Evolutionary conservation across 2,329 filamentous ascomycete genomes (phyloP), one percentile per base, ranked within the genome.

Genomic region (Colletotrichum sp.): DNA sequence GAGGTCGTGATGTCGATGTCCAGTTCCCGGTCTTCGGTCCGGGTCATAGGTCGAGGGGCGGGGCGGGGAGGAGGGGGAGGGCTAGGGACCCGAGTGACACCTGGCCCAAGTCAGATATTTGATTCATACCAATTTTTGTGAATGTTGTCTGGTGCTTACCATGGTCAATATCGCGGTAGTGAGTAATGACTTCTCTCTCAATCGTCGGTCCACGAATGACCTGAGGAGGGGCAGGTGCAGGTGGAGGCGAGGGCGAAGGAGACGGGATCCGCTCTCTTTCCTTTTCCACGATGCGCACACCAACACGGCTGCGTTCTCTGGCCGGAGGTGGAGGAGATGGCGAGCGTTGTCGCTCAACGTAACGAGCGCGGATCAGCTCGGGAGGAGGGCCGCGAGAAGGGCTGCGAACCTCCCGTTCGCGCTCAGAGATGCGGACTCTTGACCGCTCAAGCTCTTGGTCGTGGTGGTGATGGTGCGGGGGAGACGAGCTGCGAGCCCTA

Each of bases 141-240:
- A 39, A 84, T 21, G 10, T 48, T 48, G 6, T 1, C 10, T 4
- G n/a, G 10, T 48, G 10, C 92, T 82, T 88, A 95, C 94, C 96
- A 85, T 98, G 95, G 81, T 98, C 94, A 79, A 98, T 94, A 81
- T 96, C 94, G 74, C 93, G 91, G 82, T 97, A 96, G 85, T 97
- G 95, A 0, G 95, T 98, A 78, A 98, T 96, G 74, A 98, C 93
- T 82, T 98, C 95, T 81, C 96, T 92, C 84, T 96, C 94, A 79
- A 98, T 95, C 1, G 93, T 94, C 39, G 95, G 95, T 24, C 93
- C 93, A 57, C 92, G 90, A 80, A 97, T 93, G 60, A 94, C 89
- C 78, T 90, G 90, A 34, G 92, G 92, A 60, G 90, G 91, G n/a
- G 90, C 88, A 10, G 90, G 89, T 15, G 89, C 88, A 6, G 91